A percentile compares a stretch with the other conserved stretches of the same genome.
These are phyloP conservation scores for Tuber umbilicatum DNA, from an alignment of 495 filamentous ascomycete species.

Conservation along the genomic window DNA sequence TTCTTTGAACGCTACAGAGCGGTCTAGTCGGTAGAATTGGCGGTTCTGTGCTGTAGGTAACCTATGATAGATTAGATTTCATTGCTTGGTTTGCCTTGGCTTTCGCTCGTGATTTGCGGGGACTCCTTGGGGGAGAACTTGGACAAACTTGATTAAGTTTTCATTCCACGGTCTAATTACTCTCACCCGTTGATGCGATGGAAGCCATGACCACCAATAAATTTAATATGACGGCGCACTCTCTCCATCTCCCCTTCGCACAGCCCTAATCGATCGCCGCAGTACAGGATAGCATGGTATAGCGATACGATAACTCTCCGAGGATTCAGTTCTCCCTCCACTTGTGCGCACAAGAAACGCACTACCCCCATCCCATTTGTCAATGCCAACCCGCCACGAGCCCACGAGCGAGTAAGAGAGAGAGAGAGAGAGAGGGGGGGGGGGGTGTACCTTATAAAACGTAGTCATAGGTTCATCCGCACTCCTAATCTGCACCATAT, in stretches of 20 bases:
- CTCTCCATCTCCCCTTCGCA: background rate
- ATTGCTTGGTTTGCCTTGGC: background rate
- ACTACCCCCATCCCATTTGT: conserved; percentile 43
- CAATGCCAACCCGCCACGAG: conserved; percentile 4
- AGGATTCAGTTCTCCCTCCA: conserved; percentile 52
- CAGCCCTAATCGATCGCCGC: background rate
- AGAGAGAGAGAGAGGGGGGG: conserved; percentile 2
- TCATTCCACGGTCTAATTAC: background rate
- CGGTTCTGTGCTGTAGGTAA: background rate
- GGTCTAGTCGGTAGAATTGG: background rate
- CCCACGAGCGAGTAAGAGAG: background rate
- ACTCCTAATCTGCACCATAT: conserved; percentile 93
- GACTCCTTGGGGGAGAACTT: too few relatives aligned
- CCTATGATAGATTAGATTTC: background rate
- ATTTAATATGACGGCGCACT: background rate
- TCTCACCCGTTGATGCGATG: background rate
- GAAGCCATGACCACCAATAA: background rate
- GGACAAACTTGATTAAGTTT: background rate
- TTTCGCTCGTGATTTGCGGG: background rate
- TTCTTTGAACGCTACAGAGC: background rate
- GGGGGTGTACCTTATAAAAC: conserved; percentile 71
- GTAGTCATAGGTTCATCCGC: conserved; percentile 98
- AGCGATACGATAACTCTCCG: background rate
- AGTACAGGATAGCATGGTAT: background rate
- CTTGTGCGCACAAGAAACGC: conserved; percentile 53